These are phyloP conservation scores for Saccharomyces pastorianus DNA, from an alignment of 1,139 yeast genomes.

Conservation along the genomic window DNA sequence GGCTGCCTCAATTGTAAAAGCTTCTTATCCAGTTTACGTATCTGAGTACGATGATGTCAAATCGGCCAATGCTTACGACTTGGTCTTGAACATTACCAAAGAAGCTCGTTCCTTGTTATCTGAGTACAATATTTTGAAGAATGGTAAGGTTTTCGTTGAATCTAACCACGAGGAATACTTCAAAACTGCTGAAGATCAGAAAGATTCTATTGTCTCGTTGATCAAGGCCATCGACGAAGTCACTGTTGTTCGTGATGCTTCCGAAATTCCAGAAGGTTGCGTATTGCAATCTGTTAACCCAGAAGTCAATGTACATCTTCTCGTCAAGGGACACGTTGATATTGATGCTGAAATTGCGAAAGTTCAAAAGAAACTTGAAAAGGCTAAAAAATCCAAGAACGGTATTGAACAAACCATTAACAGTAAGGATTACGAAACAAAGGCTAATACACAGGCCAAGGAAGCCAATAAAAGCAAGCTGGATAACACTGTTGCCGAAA, in stretches of 20 bases:
- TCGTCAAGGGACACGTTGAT: constrained; percentile 92
- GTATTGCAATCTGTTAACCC: constrained; percentile 77
- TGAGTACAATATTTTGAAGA: constrained; percentile 80
- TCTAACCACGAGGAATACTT: constrained; percentile 40
- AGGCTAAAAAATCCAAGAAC: constrained; percentile 42
- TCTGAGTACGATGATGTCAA: constrained; percentile 52
- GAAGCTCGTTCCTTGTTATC: constrained; percentile 87
- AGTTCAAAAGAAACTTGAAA: constrained; percentile 66
- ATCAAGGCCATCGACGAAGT: constrained; percentile 82
- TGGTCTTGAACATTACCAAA: constrained; percentile 79
- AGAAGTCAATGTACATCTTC: constrained; percentile 74
- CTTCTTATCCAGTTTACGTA: constrained; percentile 65
- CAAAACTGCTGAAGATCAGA: constrained; percentile 55
- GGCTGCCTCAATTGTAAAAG: constrained; percentile 66
- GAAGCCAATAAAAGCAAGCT: constrained; percentile 64
- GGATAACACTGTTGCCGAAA: constrained; percentile 73
- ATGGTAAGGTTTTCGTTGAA: constrained; percentile 80
- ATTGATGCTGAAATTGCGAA: constrained; percentile 82
- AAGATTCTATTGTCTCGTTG: constrained; percentile 76
- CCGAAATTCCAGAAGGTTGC: constrained; percentile 77
- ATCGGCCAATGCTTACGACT: constrained; percentile 68
- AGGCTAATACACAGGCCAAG: constrained; percentile 77
- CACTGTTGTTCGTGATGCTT: constrained; percentile 47
- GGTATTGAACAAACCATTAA: constrained; percentile 52
- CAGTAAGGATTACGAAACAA: constrained; percentile 75